Base-by-base conservation (phyloP, 352 stramenopile species). In the Globisporangium spiculum region DNA sequence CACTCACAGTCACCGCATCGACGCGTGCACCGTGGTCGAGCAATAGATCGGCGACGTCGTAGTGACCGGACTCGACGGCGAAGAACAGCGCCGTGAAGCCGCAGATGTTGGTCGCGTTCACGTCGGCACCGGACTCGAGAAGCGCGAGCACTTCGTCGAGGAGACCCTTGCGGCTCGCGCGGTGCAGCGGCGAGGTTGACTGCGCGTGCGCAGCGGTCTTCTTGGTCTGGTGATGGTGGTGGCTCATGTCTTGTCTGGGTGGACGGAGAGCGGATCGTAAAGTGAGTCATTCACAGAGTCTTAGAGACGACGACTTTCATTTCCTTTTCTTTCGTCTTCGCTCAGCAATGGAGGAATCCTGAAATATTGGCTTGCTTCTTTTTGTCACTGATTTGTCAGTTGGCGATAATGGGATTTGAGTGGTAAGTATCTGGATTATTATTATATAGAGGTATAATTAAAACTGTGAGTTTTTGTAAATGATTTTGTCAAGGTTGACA, bases 1-100 rank as follows among this genome's bases (percentile, higher is more conserved):
- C 65, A 4, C 26, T 53, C 30, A 53, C 55, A n/a, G 26, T 65
- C 18, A 14, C 50, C 0, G 30, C 16, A 10, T 70, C 55, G 22
- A 70, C 65, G n/a, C 30, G 24, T 16, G 65, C 65, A 1, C 32
- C 4, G 32, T 52, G 30, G 36, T 68, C 32, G 63, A 62, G 36
- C 63, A 68, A 36, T n/a, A 62, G 52, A 12, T 59, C 44, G 2
- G 32, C 53, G 26, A 68, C 18, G 34, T 62, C 50, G 14, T 41
- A 41, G 16, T 62, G 63, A 7, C 52, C 52, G 7, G 53, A 30
- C 18, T 68, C 63, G 34, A 44, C 26, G 16, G 63, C 63, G 53
- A 68, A 62, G 26, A 55, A 50, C n/a, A 67, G 34, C 50, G 62
- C 62, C 10, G 62, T 36, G n/a, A 54, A 59, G 50, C 50, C 62